A percentile compares a stretch with the other conserved stretches of the same genome.
These are phyloP conservation scores for Hevea brasiliensis DNA, from an alignment of 345 rosid genomes.

Conservation along the genomic window DNA sequence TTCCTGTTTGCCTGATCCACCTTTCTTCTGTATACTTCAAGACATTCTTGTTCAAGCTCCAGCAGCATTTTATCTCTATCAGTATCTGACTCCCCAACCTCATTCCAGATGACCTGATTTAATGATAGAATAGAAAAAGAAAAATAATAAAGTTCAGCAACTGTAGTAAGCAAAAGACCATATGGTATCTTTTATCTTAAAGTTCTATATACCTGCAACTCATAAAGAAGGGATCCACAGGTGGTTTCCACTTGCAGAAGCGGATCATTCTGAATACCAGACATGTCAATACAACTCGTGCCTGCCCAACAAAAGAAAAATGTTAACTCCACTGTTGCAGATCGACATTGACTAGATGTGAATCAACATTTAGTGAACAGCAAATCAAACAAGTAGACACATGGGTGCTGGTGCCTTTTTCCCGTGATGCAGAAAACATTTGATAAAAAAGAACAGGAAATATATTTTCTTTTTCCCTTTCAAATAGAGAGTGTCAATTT, in stretches of 20 bases:
- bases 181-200: background rate
- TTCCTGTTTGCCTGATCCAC: slow-evolving; percentile 80
- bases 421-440: too few species aligned
- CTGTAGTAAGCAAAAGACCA: background rate
- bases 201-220: slow-evolving; percentile 65
- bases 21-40: slow-evolving; percentile 89
- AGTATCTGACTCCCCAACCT: slow-evolving; percentile 82
- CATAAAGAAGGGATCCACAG: slow-evolving; percentile 76
- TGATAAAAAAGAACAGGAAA: background rate
- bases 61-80: slow-evolving; percentile 89
- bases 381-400: too few species aligned
- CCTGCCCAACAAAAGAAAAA: background rate
- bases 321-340: too few species aligned
- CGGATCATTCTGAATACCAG: slow-evolving; percentile 41
- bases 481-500: too few species aligned
- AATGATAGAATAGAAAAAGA: background rate
- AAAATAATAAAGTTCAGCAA: background rate
- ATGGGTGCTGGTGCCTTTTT: too few species aligned
- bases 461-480: background rate
- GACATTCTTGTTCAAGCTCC: slow-evolving; percentile 92
- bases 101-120: slow-evolving; percentile 89
- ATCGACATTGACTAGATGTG: too few species aligned
- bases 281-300: slow-evolving; percentile 43
- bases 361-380: too few species aligned
- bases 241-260: slow-evolving; percentile 74